Evolutionary conservation across 257 asterid genomes (phyloP).

Genomic region (Solanum sejunctum): DNA sequence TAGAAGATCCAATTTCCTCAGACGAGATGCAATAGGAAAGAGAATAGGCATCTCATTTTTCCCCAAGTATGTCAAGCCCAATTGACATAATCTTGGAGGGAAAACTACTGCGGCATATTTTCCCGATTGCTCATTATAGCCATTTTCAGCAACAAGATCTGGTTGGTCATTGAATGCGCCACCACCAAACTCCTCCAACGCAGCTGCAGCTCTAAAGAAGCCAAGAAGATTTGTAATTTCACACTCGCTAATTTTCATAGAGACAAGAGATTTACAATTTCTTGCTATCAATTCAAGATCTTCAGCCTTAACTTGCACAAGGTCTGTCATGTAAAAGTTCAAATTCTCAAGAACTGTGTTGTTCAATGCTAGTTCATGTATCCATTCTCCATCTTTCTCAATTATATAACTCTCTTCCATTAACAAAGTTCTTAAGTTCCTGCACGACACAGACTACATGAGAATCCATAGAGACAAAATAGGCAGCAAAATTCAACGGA

Average conservation of each 20-base stretch:
- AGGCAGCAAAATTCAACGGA: not conserved
- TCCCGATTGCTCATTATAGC: slow-evolving; percentile 28
- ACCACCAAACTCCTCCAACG: slow-evolving; percentile 74
- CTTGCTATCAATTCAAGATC: slow-evolving; percentile 72
- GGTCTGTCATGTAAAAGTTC: slow-evolving; percentile 69
- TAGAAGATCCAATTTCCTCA: slow-evolving; percentile 69
- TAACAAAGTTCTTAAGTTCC: slow-evolving; percentile 50
- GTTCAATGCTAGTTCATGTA: slow-evolving; percentile 53
- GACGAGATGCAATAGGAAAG: slow-evolving; percentile 48
- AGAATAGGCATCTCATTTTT: slow-evolving; percentile 51
- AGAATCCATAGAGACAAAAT: not conserved
- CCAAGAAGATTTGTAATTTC: slow-evolving; percentile 43
- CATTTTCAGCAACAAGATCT: slow-evolving; percentile 40
- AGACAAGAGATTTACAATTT: slow-evolving; percentile 45
- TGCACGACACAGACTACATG: slow-evolving; percentile 3
- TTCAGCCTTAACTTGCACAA: slow-evolving; percentile 16
- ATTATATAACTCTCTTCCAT: slow-evolving; percentile 59
- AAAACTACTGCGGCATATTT: slow-evolving; percentile 30
- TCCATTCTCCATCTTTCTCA: slow-evolving; percentile 68
- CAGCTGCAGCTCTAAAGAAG: slow-evolving; percentile 42
- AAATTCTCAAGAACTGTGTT: slow-evolving; percentile 54
- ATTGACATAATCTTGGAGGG: slow-evolving; percentile 35
- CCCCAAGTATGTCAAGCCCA: slow-evolving; percentile 62
- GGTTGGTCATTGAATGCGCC: slow-evolving; percentile 46
- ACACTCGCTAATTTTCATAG: slow-evolving; percentile 58